Evolutionary conservation across 768 basidiomycete genomes (phyloP), one percentile per base, ranked within the genome.

Genomic region (Collybia sp.): DNA sequence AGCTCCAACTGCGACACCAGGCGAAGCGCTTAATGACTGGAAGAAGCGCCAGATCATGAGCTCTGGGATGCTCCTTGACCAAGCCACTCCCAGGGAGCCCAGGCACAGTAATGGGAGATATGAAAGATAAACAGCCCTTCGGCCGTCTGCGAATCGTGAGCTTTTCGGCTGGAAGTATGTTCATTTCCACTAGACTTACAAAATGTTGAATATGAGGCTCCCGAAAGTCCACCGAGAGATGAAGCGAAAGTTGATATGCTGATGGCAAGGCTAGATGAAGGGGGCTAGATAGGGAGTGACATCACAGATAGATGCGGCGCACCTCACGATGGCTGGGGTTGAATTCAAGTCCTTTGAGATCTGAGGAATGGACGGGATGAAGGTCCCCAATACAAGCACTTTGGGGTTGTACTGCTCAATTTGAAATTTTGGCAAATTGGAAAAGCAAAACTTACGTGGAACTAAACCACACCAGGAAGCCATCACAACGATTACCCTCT

Each of bases 11-110:
- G 73, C 76, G 58, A 70, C 56, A 2, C 71, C 79, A 10, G 76
- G 75, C 6, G 81, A 75, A 5, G 79, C 69, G 13, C 86, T 87
- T 34, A 83, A 68, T 0, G 80, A 80, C 57, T 89, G 86, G 0
- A 87, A 51, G 35, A 83, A 73, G 6, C 88, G 70, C 67, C 79
- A 83, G 13, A 76, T 62, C 53, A 90, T 69, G 4, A 91, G 63
- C 12, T 65, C 55, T 1, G 63, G 63, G 6, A 82, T 60, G 31
- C 56, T 69, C 0, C 54, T 53, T 0, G 83, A 71, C 0, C 64
- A 47, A 0, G 80, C 77, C 0, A 85, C 81, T 0, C 82, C 85
- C 1, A 85, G 54, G 6, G 83, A 83, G 0, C 76, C 82, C 0
- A 82, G 43, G 25, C 75, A 68, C 32, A 81, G 69, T 25, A 86